phyloP scores from a whole-genome alignment of 2,329 filamentous ascomycete species.

The Penicillium sp. region DNA sequence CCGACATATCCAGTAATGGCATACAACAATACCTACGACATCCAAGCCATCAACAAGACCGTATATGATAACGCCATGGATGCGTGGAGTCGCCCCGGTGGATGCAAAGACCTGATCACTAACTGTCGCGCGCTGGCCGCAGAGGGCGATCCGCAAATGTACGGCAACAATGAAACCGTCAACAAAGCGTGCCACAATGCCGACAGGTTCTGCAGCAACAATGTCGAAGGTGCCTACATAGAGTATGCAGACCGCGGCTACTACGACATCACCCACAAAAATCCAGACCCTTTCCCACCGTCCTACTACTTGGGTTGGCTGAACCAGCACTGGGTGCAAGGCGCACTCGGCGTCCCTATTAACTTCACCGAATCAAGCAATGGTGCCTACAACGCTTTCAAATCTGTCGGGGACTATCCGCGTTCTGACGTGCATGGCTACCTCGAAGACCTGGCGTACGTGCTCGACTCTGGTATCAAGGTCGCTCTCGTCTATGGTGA shows the following conservation, averaged over 20 bases:
- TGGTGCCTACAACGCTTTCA: slow-evolving; percentile 51
- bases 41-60: slow-evolving; percentile 52
- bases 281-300: slow-evolving; percentile 54
- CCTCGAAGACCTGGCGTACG: slow-evolving; percentile 41
- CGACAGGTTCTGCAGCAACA: slow-evolving; percentile 46
- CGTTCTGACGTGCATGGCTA: slow-evolving; percentile 47
- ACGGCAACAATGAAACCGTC: slow-evolving; percentile 47
- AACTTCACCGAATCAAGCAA: slow-evolving; percentile 55
- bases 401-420: slow-evolving; percentile 49
- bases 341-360: slow-evolving; percentile 58
- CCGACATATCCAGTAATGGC: slow-evolving; percentile 53
- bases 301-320: slow-evolving; percentile 57
- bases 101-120: slow-evolving; percentile 56
- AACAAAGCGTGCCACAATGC: slow-evolving; percentile 49
- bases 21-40: slow-evolving; percentile 61
- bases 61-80: slow-evolving; percentile 49
- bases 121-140: slow-evolving; percentile 51
- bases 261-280: slow-evolving; percentile 58
- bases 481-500: slow-evolving; percentile 61
- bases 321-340: slow-evolving; percentile 57
- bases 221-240: slow-evolving; percentile 49
- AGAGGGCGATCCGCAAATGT: slow-evolving; percentile 52
- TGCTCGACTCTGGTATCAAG: slow-evolving; percentile 59
- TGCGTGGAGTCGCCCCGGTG: slow-evolving; percentile 47
- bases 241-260: slow-evolving; percentile 48